phyloP scores from a whole-genome alignment of 2,329 filamentous ascomycete genomes.

The Claviceps monticola region DNA sequence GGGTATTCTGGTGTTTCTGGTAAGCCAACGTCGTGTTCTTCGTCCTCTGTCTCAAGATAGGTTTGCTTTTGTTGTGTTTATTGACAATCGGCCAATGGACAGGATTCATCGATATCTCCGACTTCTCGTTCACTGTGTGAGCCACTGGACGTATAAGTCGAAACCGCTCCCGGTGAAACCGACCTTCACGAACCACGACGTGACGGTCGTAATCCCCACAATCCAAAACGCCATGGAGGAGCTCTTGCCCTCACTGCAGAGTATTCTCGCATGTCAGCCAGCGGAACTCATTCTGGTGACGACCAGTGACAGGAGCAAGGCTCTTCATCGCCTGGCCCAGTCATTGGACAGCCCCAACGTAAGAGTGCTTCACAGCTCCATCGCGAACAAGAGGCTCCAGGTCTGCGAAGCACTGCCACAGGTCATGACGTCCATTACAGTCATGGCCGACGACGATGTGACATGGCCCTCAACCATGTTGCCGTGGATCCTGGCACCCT shows the following conservation, averaged over 20 bases:
- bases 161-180: slow-evolving; percentile 71
- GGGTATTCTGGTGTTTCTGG: slow-evolving; percentile 31
- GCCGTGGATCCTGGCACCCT: slow-evolving; percentile 85
- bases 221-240: slow-evolving; percentile 80
- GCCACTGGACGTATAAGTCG: slow-evolving; percentile 78
- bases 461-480: slow-evolving; percentile 78
- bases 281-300: slow-evolving; percentile 74
- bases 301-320: slow-evolving; percentile 62
- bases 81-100: neutral
- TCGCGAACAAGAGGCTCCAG: slow-evolving; percentile 91
- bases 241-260: slow-evolving; percentile 65
- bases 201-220: slow-evolving; percentile 87
- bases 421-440: slow-evolving; percentile 69
- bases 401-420: slow-evolving; percentile 83
- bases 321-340: slow-evolving; percentile 51
- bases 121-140: slow-evolving; percentile 69
- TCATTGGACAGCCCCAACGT: slow-evolving; percentile 48
- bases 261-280: slow-evolving; percentile 57
- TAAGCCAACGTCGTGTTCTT: slow-evolving; percentile 20
- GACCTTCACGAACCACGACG: slow-evolving; percentile 66
- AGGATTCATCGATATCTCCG: slow-evolving; percentile 83
- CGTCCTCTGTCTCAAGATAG: neutral
- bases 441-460: slow-evolving; percentile 94
- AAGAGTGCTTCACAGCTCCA: slow-evolving; percentile 59
- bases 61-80: neutral